Base-by-base conservation (phyloP, 208 protist species). In the Crithidia mellificae region DNA sequence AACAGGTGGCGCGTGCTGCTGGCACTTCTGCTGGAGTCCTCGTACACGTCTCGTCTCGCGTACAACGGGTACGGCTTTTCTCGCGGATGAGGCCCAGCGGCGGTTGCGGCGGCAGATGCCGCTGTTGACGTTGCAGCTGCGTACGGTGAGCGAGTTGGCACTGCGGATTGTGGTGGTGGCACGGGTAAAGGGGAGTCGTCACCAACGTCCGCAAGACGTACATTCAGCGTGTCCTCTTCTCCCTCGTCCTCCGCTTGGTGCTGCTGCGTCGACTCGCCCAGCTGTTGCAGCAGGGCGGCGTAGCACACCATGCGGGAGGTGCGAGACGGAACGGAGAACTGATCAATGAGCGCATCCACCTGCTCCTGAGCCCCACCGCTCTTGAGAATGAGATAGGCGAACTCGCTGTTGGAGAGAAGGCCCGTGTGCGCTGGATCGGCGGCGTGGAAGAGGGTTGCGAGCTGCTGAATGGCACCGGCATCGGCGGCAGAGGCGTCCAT, bases 381-480 rank as follows among this genome's bases (percentile, higher is more conserved):
- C 36, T 65, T 68, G 0, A 81, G 51, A 19, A 81, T 66, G 19
- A 74, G 38, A 39, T 67, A 69, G 32, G 66, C 62, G 30, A 81
- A 81, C 49, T 81, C 76, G 36, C 58, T 67, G 66, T 65, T 77
- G 17, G 74, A 72, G 36, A 80, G 66, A 1, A 66, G 50, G 2
- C 76, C 76, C 8, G 59, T 72, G n/a, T 34, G 36, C 1, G 53
- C n/a, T 0, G 34, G 51, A 22, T 81, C 76, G 8, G 64, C 76
- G 22, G 39, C 39, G n/a, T 39, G 43, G 49, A 70, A 81, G 63
- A 72, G 62, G 32, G 9, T 27, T 49, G 66, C 59, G 47, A 81
- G 65, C 38, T 80, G 57, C 27, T 71, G 41, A 7, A 80, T 51
- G 3, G 68, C 70, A 14, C 43, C 61, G 19, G 15, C 8, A 27